A percentile compares a stretch with the other conserved stretches of the same genome.
phyloP scores from a whole-genome alignment of 1,139 yeast species.

The Diutina pseudorugosa region DNA sequence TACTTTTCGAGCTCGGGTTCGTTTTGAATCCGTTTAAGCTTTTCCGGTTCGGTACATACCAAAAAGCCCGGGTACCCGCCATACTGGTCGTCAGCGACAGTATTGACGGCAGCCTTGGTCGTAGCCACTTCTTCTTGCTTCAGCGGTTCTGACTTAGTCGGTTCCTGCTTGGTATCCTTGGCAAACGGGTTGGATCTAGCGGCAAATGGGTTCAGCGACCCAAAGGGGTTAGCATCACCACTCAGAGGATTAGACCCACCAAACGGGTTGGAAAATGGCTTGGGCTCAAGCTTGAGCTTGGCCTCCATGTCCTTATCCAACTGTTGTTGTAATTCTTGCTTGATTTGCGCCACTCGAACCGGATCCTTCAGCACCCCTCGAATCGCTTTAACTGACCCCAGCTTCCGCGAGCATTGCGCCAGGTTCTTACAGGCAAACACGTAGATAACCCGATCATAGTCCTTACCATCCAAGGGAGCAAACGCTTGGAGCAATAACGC shows the following conservation, averaged over 20 bases:
- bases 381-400: constrained; percentile 61
- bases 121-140: background rate
- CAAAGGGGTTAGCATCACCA: constrained; percentile 18
- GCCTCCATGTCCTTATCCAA: constrained; percentile 26
- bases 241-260: constrained; percentile 19
- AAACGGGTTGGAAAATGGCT: constrained; percentile 11
- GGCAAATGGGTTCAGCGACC: constrained; percentile 6
- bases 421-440: constrained; percentile 62
- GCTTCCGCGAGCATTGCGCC: constrained; percentile 45
- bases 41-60: constrained; percentile 58
- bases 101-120: background rate
- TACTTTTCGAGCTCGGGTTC: constrained; percentile 35
- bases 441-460: constrained; percentile 73
- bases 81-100: constrained; percentile 12
- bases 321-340: constrained; percentile 23
- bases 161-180: constrained; percentile 9
- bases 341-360: constrained; percentile 26
- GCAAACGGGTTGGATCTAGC: constrained; percentile 16
- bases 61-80: constrained; percentile 54
- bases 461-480: constrained; percentile 61
- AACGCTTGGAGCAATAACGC: constrained; percentile 66
- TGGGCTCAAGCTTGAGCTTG: constrained; percentile 25
- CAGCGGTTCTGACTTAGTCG: constrained; percentile 5
- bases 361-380: constrained; percentile 63
- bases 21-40: constrained; percentile 24